phyloP scores from a whole-genome alignment of 352 stramenopile genomes.

The Blastocystis sp. region DNA sequence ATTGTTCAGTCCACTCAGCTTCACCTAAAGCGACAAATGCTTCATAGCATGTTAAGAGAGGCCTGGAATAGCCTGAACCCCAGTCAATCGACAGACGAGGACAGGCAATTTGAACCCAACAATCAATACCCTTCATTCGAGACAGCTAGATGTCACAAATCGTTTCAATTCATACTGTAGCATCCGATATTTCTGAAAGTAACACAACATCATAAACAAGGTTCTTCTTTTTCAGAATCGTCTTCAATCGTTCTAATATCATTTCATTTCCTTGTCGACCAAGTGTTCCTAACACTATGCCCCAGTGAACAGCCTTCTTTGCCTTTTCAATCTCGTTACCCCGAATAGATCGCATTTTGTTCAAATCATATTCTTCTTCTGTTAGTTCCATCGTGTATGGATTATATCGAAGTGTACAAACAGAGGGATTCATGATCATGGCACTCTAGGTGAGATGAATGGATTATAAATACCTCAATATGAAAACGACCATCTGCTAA shows the following conservation, averaged over 20 bases:
- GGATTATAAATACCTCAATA: slow-evolving; percentile 76
- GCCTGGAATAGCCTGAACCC: slow-evolving; percentile 84
- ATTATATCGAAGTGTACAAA: slow-evolving; percentile 92
- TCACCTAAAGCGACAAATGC: slow-evolving; percentile 85
- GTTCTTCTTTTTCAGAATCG: slow-evolving; percentile 75
- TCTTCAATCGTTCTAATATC: slow-evolving; percentile 85
- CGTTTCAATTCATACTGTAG: slow-evolving; percentile 70
- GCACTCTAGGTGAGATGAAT: slow-evolving; percentile 70
- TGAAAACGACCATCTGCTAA: slow-evolving; percentile 97
- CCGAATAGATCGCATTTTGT: slow-evolving; percentile 86
- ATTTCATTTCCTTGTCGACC: slow-evolving; percentile 91
- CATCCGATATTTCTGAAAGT: slow-evolving; percentile 90
- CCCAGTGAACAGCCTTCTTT: slow-evolving; percentile 77
- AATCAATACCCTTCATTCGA: slow-evolving; percentile 79
- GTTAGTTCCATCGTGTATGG: slow-evolving; percentile 90
- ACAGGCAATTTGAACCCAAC: slow-evolving; percentile 97
- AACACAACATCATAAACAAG: slow-evolving; percentile 87
- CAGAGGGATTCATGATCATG: slow-evolving; percentile 94
- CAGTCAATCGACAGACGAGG: slow-evolving; percentile 95
- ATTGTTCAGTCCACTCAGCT: slow-evolving; percentile 73
- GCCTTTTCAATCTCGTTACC: slow-evolving; percentile 66
- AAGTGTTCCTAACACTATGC: slow-evolving; percentile 94
- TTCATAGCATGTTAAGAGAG: slow-evolving; percentile 91
- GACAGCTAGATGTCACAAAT: slow-evolving; percentile 70
- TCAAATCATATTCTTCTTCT: slow-evolving; percentile 88